Evolutionary conservation across 306 rosid genomes (phyloP).

Genomic region (Fagus crenata): DNA sequence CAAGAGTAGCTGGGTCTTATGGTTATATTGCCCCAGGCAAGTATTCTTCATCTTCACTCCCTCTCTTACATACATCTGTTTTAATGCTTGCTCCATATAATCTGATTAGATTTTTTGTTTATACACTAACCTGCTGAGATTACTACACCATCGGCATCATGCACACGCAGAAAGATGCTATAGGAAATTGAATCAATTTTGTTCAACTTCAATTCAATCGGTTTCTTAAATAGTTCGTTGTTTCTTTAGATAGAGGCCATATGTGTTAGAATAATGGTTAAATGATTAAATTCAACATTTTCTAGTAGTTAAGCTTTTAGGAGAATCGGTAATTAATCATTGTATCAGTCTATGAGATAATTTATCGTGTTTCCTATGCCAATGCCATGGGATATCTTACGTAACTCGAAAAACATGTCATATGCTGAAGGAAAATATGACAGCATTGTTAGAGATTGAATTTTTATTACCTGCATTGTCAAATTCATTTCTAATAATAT

Average conservation of each 20-base stretch:
- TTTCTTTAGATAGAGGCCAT: background rate
- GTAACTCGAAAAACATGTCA: background rate
- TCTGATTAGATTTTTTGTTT: background rate
- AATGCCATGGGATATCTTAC: background rate
- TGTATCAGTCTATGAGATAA: no score
- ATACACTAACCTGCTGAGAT: background rate
- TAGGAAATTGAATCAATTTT: background rate
- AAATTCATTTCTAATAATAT: conserved; percentile 29
- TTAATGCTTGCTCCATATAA: conserved; percentile 9
- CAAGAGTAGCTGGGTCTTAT: conserved; percentile 96
- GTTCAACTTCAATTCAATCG: background rate
- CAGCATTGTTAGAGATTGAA: conserved; percentile 3
- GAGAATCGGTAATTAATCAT: no score
- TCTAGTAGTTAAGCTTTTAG: no score
- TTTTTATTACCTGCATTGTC: conserved; percentile 4
- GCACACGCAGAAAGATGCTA: background rate
- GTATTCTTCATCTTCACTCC: conserved; percentile 18
- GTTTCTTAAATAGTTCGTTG: background rate
- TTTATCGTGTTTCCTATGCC: background rate
- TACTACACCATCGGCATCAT: background rate
- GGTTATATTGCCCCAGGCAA: conserved; percentile 99
- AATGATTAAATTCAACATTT: no score
- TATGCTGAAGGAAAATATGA: no score
- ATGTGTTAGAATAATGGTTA: no score
- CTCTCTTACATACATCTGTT: background rate